phyloP scores from a whole-genome alignment of 2,329 filamentous ascomycete genomes.

The Zymoseptoria tritici region DNA sequence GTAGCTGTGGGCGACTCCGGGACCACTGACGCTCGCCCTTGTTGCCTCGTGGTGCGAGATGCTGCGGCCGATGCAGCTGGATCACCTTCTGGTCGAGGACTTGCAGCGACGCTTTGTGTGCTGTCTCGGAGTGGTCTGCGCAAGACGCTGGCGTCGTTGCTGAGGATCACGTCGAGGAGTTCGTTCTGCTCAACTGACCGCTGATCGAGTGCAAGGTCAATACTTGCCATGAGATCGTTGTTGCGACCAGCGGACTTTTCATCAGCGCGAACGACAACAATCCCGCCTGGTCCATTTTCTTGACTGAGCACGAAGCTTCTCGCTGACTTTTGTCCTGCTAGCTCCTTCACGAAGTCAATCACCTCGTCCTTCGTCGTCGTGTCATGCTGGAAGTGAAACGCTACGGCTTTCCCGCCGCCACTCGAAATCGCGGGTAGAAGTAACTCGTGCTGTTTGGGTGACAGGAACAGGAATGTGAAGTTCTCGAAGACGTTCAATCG shows the following conservation, averaged over 20 bases:
- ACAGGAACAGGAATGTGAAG: slow-evolving; percentile 83
- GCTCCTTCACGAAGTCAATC: slow-evolving; percentile 64
- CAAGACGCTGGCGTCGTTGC: slow-evolving; percentile 66
- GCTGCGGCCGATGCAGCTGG: neutral
- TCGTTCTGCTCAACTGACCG: slow-evolving; percentile 82
- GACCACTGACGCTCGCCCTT: neutral
- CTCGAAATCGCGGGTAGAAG: slow-evolving; percentile 67
- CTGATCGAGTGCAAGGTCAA: slow-evolving; percentile 68
- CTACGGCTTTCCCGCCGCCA: slow-evolving; percentile 74
- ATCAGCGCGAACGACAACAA: slow-evolving; percentile 69
- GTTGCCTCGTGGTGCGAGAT: neutral
- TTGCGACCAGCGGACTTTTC: slow-evolving; percentile 40
- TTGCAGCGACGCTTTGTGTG: neutral
- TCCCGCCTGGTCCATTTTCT: slow-evolving; percentile 41
- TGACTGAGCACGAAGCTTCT: slow-evolving; percentile 23
- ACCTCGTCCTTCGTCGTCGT: slow-evolving; percentile 62
- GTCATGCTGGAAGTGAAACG: slow-evolving; percentile 53
- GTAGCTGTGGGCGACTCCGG: neutral
- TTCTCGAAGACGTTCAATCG: slow-evolving; percentile 71
- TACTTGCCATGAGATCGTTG: slow-evolving; percentile 24
- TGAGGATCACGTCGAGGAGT: slow-evolving; percentile 82
- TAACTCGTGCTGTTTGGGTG: slow-evolving; percentile 65
- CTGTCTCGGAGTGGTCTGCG: slow-evolving; percentile 56
- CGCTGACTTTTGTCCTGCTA: slow-evolving; percentile 65
- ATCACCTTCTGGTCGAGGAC: neutral